Evolutionary conservation across 345 rosid species (phyloP).

Genomic region (Bretschneidera sinensis): DNA sequence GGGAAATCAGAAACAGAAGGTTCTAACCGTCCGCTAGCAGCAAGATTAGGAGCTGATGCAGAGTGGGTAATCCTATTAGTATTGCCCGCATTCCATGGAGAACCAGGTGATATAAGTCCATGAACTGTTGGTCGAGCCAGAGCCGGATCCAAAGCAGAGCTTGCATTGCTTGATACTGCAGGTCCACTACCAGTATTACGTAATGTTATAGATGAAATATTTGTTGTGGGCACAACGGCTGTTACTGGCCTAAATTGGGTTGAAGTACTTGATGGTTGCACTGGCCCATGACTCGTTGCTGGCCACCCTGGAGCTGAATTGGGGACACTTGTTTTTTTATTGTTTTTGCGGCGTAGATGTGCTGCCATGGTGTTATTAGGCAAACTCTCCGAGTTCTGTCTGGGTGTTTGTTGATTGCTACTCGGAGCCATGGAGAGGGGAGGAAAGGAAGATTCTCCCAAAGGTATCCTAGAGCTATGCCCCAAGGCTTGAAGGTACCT

Average conservation of each 20-base stretch:
- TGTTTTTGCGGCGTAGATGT: slow-evolving; percentile 48
- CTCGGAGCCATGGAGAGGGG: slow-evolving; percentile 51
- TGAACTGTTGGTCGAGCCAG: slow-evolving; percentile 25
- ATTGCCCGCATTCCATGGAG: slow-evolving; percentile 31
- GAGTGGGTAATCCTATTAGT: slow-evolving; percentile 50
- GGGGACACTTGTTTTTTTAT: slow-evolving; percentile 22
- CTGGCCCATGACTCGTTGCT: slow-evolving; percentile 31
- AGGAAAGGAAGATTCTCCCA: slow-evolving; percentile 84
- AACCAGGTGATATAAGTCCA: slow-evolving; percentile 24
- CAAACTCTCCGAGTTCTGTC: slow-evolving; percentile 37
- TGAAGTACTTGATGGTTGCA: slow-evolving; percentile 28
- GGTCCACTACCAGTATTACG: slow-evolving; percentile 23
- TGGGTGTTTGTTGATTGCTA: slow-evolving; percentile 42
- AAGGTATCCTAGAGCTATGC: slow-evolving; percentile 45
- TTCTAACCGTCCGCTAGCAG: slow-evolving; percentile 29
- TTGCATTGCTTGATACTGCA: slow-evolving; percentile 34
- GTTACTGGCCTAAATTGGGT: too few relatives aligned
- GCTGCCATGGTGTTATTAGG: slow-evolving; percentile 65
- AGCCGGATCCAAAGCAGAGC: slow-evolving; percentile 33
- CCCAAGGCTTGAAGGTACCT: slow-evolving; percentile 90
- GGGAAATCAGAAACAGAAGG: slow-evolving; percentile 61
- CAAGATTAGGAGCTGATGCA: slow-evolving; percentile 68
- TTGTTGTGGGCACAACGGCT: slow-evolving; percentile 24
- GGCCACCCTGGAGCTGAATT: slow-evolving; percentile 64
- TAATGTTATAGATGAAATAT: slow-evolving; percentile 16